These are phyloP conservation scores for Talaromyces sp. DNA, from an alignment of 2,329 filamentous ascomycete species.

Conservation along the genomic window DNA sequence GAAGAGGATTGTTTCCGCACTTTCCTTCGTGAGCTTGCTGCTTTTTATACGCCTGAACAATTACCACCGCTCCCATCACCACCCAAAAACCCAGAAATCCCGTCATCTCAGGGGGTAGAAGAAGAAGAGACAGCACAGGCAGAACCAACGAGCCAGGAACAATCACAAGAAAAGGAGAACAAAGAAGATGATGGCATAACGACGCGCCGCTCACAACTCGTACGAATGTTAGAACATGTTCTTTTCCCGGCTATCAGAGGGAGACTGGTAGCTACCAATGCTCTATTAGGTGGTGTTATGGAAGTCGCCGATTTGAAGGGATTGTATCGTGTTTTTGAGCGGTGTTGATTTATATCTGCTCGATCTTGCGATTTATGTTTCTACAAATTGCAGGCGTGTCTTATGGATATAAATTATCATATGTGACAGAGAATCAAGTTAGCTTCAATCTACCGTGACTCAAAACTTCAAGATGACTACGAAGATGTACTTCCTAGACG, in stretches of 20 bases:
- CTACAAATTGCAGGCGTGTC: not conserved
- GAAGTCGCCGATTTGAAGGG: constrained; percentile 92
- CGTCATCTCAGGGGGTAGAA: not conserved
- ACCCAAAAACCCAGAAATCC: not conserved
- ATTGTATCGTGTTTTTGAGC: constrained; percentile 88
- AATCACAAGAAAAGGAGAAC: constrained; percentile 32
- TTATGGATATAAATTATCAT: too few relatives aligned
- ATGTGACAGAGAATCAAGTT: too few relatives aligned
- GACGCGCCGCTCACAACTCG: constrained; percentile 61
- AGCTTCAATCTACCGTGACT: too few relatives aligned
- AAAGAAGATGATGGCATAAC: constrained; percentile 44
- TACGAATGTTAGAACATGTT: constrained; percentile 71
- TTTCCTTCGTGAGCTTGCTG: constrained; percentile 79
- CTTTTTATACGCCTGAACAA: constrained; percentile 85
- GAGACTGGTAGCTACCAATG: constrained; percentile 73
- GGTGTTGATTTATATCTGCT: constrained; percentile 57
- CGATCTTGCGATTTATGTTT: not conserved
- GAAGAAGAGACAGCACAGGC: constrained; percentile 11
- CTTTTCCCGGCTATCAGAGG: constrained; percentile 86
- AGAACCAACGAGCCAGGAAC: constrained; percentile 14
- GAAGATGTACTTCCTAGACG: too few relatives aligned
- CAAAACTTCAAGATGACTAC: too few relatives aligned
- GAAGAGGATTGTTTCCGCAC: constrained; percentile 82
- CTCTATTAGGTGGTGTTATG: constrained; percentile 69
- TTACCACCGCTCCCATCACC: constrained; percentile 50